Conservation (phyloP, 1,284 basidiomycete species). For the Porogramme epimiltina region DNA sequence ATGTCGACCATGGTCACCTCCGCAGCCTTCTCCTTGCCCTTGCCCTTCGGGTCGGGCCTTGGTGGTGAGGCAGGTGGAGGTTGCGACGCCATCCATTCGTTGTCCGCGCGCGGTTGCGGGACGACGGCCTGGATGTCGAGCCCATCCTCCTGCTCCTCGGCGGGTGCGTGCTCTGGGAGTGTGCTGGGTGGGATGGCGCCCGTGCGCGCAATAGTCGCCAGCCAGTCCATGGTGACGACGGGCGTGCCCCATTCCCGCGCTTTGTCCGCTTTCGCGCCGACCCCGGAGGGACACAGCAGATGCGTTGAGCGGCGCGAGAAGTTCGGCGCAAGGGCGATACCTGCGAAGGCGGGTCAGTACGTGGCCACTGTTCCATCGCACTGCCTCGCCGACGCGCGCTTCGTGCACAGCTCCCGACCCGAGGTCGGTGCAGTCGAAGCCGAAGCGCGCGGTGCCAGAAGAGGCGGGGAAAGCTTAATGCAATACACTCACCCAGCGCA, state of each 20-base stretch:
- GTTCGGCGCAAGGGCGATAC: conserved; percentile 52
- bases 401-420: too few relatives aligned
- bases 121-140: conserved; percentile 11
- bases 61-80: conserved; percentile 2
- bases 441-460: neutral
- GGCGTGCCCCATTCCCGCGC: conserved; percentile 71
- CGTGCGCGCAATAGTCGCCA: conserved; percentile 51
- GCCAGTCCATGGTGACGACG: conserved; percentile 62
- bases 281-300: conserved; percentile 68
- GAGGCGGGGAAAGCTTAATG: conserved; percentile 6
- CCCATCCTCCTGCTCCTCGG: neutral
- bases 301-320: conserved; percentile 71
- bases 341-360: conserved; percentile 34
- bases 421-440: too few relatives aligned
- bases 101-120: neutral
- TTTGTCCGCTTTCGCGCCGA: conserved; percentile 72
- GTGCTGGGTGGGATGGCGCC: conserved; percentile 41
- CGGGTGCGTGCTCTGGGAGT: conserved; percentile 11
- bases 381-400: too few relatives aligned
- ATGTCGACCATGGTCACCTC: conserved; percentile 36
- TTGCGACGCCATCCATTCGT: conserved; percentile 15
- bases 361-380: neutral
- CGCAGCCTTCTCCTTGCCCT: conserved; percentile 31
- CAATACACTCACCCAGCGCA: conserved; percentile 54
- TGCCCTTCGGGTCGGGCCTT: neutral